phyloP scores from a whole-genome alignment of 768 basidiomycete genomes.

The Lactarius evosmus region DNA sequence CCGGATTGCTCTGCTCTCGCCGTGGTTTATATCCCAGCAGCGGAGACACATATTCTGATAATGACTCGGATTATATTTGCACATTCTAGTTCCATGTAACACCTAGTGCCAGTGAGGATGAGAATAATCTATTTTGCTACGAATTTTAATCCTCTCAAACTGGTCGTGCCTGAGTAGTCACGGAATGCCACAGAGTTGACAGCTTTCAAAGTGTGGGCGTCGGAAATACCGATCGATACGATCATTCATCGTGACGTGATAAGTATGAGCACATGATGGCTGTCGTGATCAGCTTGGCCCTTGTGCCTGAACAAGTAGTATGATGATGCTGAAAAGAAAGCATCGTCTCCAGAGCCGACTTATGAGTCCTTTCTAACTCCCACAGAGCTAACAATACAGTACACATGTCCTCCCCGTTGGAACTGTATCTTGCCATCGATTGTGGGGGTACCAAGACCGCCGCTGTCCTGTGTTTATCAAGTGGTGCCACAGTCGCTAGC shows the following conservation, averaged over 20 bases:
- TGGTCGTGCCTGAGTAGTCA: too few species aligned
- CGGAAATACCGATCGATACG: neutral
- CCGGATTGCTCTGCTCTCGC: neutral
- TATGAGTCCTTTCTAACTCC: conserved; percentile 2
- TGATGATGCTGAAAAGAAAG: neutral
- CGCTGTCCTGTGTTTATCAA: conserved; percentile 57
- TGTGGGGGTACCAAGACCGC: conserved; percentile 90
- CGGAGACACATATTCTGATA: neutral
- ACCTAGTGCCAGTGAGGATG: too few species aligned
- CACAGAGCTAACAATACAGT: neutral
- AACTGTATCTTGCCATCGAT: conserved; percentile 73
- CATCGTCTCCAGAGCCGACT: neutral
- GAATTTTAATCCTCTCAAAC: neutral
- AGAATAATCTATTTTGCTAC: neutral
- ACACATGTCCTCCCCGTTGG: conserved; percentile 42
- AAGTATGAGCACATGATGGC: neutral
- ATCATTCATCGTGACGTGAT: neutral
- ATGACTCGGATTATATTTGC: neutral
- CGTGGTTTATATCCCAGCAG: neutral
- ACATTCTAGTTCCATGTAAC: neutral
- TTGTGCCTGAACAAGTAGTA: neutral
- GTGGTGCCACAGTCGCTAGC: conserved; percentile 62
- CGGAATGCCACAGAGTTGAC: neutral
- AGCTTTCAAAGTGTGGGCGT: neutral
- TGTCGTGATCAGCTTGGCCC: neutral